A percentile compares a stretch with the other conserved stretches of the same genome.
Evolutionary conservation across 768 basidiomycete species (phyloP).

Genomic region (Phanerodontia chrysosporium): DNA sequence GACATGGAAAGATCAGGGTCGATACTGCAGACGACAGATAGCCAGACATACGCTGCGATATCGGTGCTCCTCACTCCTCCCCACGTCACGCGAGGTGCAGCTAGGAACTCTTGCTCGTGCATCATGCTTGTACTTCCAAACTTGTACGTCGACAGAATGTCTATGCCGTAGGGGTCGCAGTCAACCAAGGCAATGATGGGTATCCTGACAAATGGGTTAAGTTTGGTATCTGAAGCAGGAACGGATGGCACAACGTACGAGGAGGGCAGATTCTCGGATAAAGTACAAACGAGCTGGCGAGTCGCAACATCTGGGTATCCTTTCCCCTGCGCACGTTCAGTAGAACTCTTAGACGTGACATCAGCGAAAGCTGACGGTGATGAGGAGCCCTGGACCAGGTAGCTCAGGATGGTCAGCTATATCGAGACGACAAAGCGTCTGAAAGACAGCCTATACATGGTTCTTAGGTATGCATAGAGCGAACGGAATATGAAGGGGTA

Average conservation of each 20-base stretch:
- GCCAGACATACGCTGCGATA: conserved; percentile 46
- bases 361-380: conserved; percentile 53
- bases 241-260: conserved; percentile 52
- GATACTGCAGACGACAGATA: background rate
- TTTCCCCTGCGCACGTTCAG: conserved; percentile 62
- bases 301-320: conserved; percentile 96
- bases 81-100: conserved; percentile 70
- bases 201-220: conserved; percentile 60
- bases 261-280: conserved; percentile 61
- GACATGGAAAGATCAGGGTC: too few species aligned
- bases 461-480: background rate
- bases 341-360: background rate
- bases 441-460: conserved; percentile 82
- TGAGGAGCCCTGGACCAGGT: conserved; percentile 64
- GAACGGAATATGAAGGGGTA: conserved; percentile 22
- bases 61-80: conserved; percentile 75
- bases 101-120: conserved; percentile 68
- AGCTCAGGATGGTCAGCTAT: conserved; percentile 46
- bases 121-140: conserved; percentile 68
- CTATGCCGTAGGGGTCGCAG: conserved; percentile 87
- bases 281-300: conserved; percentile 70
- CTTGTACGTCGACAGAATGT: conserved; percentile 86
- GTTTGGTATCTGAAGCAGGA: too few species aligned
- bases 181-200: conserved; percentile 83
- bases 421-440: conserved; percentile 64